Conservation (phyloP, 495 filamentous ascomycete genomes). For the Thozetella sp. region DNA sequence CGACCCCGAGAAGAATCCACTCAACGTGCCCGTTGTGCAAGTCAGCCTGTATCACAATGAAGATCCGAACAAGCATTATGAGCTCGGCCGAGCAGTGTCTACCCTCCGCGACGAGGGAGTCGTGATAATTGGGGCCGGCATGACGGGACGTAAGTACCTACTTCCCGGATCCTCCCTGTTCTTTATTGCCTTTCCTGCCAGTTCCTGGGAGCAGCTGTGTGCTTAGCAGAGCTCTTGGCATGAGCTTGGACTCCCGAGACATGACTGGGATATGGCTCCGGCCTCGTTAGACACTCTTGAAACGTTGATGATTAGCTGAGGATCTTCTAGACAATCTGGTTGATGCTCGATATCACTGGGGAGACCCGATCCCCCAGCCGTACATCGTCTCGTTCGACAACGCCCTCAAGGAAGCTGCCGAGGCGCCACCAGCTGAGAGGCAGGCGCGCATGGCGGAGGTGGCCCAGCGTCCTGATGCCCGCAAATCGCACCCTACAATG, state of each 20-base stretch:
- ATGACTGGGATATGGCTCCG: no score
- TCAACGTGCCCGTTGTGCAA: slow-evolving; percentile 79
- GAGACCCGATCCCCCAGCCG: slow-evolving; percentile 52
- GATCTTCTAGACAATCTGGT: slow-evolving; percentile 82
- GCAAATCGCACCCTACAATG: slow-evolving; percentile 74
- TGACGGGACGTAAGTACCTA: no score
- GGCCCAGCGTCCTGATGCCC: slow-evolving; percentile 66
- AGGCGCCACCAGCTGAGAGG: slow-evolving; percentile 52
- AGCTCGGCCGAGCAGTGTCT: slow-evolving; percentile 69
- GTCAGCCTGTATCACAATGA: slow-evolving; percentile 74
- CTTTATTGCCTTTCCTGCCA: no score
- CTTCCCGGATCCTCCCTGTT: no score
- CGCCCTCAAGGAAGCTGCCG: slow-evolving; percentile 72
- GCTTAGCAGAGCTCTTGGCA: no score
- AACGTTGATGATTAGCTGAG: no score
- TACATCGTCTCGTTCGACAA: slow-evolving; percentile 78
- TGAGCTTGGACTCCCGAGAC: no score
- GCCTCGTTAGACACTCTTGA: no score
- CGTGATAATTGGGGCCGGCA: slow-evolving; percentile 77
- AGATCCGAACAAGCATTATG: slow-evolving; percentile 70
- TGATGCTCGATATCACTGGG: slow-evolving; percentile 55
- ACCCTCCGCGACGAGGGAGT: slow-evolving; percentile 72
- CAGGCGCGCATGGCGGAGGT: slow-evolving; percentile 62
- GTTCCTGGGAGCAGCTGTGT: no score
- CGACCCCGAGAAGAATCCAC: slow-evolving; percentile 69